A percentile compares a stretch with the other conserved stretches of the same genome.
These are phyloP conservation scores for Rhodocollybia butyracea DNA, from an alignment of 768 basidiomycete species.

Conservation along the genomic window DNA sequence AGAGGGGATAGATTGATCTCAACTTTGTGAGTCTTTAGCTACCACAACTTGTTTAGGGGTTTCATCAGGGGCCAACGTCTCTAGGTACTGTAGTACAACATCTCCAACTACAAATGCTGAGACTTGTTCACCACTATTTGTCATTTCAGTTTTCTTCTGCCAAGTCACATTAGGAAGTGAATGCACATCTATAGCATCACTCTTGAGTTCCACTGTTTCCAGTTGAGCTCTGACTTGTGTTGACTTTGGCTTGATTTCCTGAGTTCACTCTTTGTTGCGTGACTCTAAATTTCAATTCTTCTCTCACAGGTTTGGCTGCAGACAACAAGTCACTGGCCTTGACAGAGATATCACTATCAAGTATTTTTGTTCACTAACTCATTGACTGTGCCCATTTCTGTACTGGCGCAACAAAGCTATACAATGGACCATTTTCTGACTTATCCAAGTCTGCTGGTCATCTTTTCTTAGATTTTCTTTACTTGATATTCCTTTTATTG, in stretches of 20 bases:
- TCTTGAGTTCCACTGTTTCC: neutral
- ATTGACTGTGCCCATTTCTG: neutral
- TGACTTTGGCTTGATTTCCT: neutral
- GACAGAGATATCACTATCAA: neutral
- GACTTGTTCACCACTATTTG: neutral
- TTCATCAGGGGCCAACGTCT: neutral
- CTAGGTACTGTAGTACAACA: constrained; percentile 1
- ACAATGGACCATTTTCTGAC: neutral
- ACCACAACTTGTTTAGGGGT: constrained; percentile 11
- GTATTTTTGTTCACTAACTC: neutral
- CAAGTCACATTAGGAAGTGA: neutral
- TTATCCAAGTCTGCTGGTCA: too few species aligned
- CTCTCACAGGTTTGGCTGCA: neutral
- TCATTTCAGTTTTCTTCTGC: neutral
- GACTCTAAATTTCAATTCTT: neutral
- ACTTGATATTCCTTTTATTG: neutral
- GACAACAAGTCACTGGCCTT: neutral
- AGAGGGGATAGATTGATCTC: constrained; percentile 14
- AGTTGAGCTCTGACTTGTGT: neutral
- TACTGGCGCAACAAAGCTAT: neutral
- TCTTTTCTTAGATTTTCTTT: neutral
- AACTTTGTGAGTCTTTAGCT: constrained; percentile 20
- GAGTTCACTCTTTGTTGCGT: neutral
- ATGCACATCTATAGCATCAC: neutral
- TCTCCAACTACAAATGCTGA: constrained; percentile 2